Evolutionary conservation across 805 yeast species (phyloP), one percentile per base, ranked within the genome.

Genomic region (Kazachstania psychrophila): DNA sequence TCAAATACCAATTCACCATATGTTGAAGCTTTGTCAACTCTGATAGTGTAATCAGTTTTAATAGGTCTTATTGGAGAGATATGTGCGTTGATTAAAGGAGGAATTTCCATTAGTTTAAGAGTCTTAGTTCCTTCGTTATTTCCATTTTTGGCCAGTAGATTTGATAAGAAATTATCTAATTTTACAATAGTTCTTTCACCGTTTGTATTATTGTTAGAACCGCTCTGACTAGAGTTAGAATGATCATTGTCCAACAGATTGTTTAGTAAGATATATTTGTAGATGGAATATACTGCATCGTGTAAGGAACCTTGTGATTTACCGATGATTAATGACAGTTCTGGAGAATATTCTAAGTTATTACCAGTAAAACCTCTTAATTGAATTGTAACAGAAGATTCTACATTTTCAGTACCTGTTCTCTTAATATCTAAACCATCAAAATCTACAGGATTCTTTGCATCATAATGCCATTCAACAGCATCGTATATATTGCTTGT

Each of bases 381-480:
- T 62, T 88, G 88, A 38, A 92, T 70, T 4, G 86, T 82, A 38
- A 92, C 77, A 38, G 75, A 75, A 34, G 83, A 75, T 31, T 73
- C 68, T 33, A 88, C 64, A 39, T 77, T 77, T 40, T 68, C 70
- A 17, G 67, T 62, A 2, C 97, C 97, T 13, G 71, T 65, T 50
- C 98, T 75, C 51, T 81, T 81, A 38, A 92, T 73, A 54, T 88
- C 96, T 39, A 92, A 62, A 1, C 94, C 96, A 58, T 92, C 97
- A 56, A 89, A 89, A 36, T 77, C 75, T 0, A 70, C 72, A 12
- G 65, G 56, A 39, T 60, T 54, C 27, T 60, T 58, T 5, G 69
- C 60, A 40, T 77, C 80, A 46, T 80, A 88, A 58, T 87, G 88
- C 98, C 98, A 92, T 59, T 92, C 96, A 30, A 89, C 75, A 11